Conservation (phyloP, 2,329 filamentous ascomycete genomes). For the Thyridium curvatum region DNA sequence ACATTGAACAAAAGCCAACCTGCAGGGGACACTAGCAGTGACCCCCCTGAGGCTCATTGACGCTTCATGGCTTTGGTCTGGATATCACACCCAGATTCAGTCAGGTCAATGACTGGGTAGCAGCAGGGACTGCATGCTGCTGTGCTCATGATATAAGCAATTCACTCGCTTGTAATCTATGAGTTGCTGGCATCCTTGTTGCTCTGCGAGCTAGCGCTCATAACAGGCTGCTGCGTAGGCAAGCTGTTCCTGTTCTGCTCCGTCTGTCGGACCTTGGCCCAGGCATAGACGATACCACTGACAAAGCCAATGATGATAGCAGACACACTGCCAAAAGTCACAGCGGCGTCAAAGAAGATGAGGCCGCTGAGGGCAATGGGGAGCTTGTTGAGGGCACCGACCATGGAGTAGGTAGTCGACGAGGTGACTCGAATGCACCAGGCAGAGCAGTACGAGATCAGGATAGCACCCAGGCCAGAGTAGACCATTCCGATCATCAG, state of each 20-base stretch:
- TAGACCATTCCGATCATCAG: slow-evolving; percentile 87
- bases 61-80: too few relatives aligned
- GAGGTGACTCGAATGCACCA: slow-evolving; percentile 98
- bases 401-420: slow-evolving; percentile 98
- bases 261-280: slow-evolving; percentile 78
- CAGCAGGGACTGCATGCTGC: too few relatives aligned
- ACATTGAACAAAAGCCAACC: too few relatives aligned
- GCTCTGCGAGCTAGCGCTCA: slow-evolving; percentile 89
- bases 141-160: too few relatives aligned
- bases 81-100: too few relatives aligned
- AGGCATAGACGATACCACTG: slow-evolving; percentile 84
- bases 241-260: slow-evolving; percentile 58
- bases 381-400: slow-evolving; percentile 95
- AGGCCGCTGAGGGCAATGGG: slow-evolving; percentile 89
- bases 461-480: slow-evolving; percentile 86
- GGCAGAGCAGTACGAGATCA: slow-evolving; percentile 98
- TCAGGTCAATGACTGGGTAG: too few relatives aligned
- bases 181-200: slow-evolving; percentile 79
- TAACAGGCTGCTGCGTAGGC: slow-evolving; percentile 62
- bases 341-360: slow-evolving; percentile 90
- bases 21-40: too few relatives aligned
- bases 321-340: slow-evolving; percentile 85
- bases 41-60: too few relatives aligned
- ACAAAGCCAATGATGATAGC: slow-evolving; percentile 90
- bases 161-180: slow-evolving; percentile 20